Evolutionary conservation across 345 rosid genomes (phyloP).

Genomic region (Syzygium aromaticum): DNA sequence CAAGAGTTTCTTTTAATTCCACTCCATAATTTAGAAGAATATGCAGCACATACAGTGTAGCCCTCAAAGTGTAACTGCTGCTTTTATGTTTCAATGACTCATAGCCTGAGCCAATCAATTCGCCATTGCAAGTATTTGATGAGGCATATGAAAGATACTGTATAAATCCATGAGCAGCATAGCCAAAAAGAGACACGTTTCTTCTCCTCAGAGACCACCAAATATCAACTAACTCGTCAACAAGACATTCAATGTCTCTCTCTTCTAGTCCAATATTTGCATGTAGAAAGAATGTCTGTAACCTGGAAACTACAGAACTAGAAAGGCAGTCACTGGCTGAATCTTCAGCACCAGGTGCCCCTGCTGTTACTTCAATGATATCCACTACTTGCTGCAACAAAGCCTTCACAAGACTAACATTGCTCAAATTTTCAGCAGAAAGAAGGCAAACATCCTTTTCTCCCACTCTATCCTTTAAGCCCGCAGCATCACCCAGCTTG

Average conservation of each 20-base stretch:
- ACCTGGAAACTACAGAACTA: conserved; percentile 50
- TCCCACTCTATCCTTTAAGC: conserved; percentile 16
- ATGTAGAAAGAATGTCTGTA: conserved; percentile 27
- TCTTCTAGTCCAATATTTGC: conserved; percentile 32
- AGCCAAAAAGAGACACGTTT: conserved; percentile 75
- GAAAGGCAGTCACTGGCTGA: conserved; percentile 47
- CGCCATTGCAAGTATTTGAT: conserved; percentile 28
- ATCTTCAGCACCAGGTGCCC: conserved; percentile 57
- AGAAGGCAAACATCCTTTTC: conserved; percentile 14
- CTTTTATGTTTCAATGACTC: conserved; percentile 51
- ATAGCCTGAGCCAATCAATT: conserved; percentile 35
- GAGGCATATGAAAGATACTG: conserved; percentile 66
- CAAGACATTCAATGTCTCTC: conserved; percentile 22
- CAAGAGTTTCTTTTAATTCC: conserved; percentile 76
- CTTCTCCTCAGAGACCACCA: conserved; percentile 86
- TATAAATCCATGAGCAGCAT: conserved; percentile 76
- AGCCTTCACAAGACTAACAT: conserved; percentile 14
- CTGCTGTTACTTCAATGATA: conserved; percentile 65
- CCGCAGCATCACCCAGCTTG: conserved; percentile 15
- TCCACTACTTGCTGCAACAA: conserved; percentile 48
- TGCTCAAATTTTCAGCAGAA: conserved; percentile 27
- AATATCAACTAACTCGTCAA: conserved; percentile 55
- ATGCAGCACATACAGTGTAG: conserved; percentile 71
- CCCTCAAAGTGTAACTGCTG: conserved; percentile 56
- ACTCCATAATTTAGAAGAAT: conserved; percentile 78